A percentile compares a stretch with the other conserved stretches of the same genome.
phyloP scores from a whole-genome alignment of 768 basidiomycete genomes.

The Termitomyces sp. region DNA sequence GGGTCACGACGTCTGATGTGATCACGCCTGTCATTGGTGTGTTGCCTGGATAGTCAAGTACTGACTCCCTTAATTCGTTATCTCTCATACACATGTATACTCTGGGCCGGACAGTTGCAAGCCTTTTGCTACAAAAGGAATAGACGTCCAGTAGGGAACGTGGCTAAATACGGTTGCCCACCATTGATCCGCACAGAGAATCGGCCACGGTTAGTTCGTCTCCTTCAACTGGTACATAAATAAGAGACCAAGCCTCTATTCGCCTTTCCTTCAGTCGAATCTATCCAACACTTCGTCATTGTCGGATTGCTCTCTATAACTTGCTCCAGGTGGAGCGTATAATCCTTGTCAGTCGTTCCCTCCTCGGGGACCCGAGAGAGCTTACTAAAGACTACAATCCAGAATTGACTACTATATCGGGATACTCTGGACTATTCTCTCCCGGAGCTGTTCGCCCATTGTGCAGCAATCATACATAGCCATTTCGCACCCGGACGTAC shows the following conservation, averaged over 20 bases:
- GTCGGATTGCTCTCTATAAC: background rate
- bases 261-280: background rate
- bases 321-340: background rate
- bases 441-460: background rate
- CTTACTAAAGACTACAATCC: background rate
- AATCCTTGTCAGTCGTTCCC: background rate
- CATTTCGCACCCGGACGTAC: background rate
- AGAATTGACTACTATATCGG: background rate
- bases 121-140: background rate
- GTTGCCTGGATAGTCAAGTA: background rate
- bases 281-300: background rate
- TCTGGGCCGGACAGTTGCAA: background rate
- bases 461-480: background rate
- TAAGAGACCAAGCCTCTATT: background rate
- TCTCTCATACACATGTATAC: background rate
- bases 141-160: background rate
- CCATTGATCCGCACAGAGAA: background rate
- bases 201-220: background rate
- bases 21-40: background rate
- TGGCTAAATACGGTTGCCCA: background rate
- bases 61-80: background rate
- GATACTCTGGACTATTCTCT: background rate
- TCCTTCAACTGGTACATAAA: background rate
- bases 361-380: background rate
- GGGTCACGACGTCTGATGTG: slow-evolving; percentile 4